Evolutionary conservation across 352 stramenopile species (phyloP), one percentile per base, ranked within the genome.

Genomic region (Pilasporangium apinafurcum): DNA sequence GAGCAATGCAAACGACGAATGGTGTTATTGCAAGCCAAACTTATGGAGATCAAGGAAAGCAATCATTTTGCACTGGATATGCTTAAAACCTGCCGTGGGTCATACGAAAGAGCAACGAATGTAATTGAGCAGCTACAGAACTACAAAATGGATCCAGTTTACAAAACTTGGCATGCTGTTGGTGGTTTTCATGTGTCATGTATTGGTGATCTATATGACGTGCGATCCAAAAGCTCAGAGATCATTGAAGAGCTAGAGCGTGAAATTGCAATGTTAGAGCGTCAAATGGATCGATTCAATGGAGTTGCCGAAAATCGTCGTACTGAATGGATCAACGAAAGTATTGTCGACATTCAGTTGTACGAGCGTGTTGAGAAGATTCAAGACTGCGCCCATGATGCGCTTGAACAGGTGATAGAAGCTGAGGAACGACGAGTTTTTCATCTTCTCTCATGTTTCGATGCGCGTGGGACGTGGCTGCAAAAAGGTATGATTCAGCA

Each of bases 131-230:
- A 40, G 21, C 41, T 77, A 4, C 41, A 49, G 7, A 66, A 62
- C 34, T 63, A 54, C 34, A 71, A 76, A 48, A 64, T 65, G 10
- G 55, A 74, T 13, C 41, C 44, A 16, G 41, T 68, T 8, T 70
- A 58, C 44, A 74, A 70, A 36, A 59, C 26, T 17, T 74, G 59
- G 63, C 51, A 45, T 2, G 22, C 36, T 3, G 37, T 70, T 16
- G 51, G 52, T 5, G 59, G 67, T 28, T 70, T 56, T 34, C 59
- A 74, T 38, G 60, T 67, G 1, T 34, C 31, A 2, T 50, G 54
- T 14, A 25, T 70, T 22, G 59, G 48, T 1, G 41, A 57, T 6
- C 44, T 68, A 13, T 74, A 60, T 20, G 52, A 65, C 9, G 26
- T 56, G 17, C 59, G 63, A 6, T 30, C 46, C 8, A 24, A 46